Evolutionary conservation across 495 filamentous ascomycete species (phyloP).

Genomic region (Amphirosellinia nigrospora): DNA sequence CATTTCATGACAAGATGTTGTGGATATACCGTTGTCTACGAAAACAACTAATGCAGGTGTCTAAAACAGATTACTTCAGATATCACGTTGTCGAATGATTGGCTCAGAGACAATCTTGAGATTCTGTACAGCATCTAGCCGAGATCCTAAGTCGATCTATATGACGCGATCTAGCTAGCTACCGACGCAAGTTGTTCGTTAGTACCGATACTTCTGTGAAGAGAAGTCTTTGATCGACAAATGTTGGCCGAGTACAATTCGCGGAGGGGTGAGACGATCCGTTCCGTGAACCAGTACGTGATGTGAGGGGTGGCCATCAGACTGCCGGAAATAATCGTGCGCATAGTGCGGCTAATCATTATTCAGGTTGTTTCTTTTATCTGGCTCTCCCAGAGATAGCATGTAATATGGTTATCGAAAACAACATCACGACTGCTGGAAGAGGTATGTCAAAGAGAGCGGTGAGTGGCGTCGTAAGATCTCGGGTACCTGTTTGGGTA

Average conservation of each 20-base stretch:
- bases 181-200: not conserved
- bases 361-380: not conserved
- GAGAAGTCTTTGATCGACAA: constrained; percentile 8
- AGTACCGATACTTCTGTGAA: constrained; percentile 14
- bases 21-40: not conserved
- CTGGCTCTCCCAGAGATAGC: not conserved
- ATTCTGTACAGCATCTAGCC: constrained; percentile 18
- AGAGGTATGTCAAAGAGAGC: constrained; percentile 8
- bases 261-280: constrained; percentile 8
- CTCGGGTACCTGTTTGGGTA: constrained; percentile 18
- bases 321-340: constrained; percentile 8
- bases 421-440: not conserved
- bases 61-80: constrained; percentile 11
- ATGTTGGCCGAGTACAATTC: constrained; percentile 10
- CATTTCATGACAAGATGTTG: constrained; percentile 6
- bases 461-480: constrained; percentile 20
- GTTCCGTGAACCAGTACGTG: not conserved
- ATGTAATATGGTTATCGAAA: not conserved
- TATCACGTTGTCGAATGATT: constrained; percentile 42
- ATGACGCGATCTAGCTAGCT: not conserved
- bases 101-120: constrained; percentile 32
- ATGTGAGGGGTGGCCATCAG: not conserved
- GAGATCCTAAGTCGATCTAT: constrained; percentile 25
- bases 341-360: constrained; percentile 13
- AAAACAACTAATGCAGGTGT: constrained; percentile 16